Evolutionary conservation across 352 stramenopile genomes (phyloP).

Genomic region (Pythium myriotylum): DNA sequence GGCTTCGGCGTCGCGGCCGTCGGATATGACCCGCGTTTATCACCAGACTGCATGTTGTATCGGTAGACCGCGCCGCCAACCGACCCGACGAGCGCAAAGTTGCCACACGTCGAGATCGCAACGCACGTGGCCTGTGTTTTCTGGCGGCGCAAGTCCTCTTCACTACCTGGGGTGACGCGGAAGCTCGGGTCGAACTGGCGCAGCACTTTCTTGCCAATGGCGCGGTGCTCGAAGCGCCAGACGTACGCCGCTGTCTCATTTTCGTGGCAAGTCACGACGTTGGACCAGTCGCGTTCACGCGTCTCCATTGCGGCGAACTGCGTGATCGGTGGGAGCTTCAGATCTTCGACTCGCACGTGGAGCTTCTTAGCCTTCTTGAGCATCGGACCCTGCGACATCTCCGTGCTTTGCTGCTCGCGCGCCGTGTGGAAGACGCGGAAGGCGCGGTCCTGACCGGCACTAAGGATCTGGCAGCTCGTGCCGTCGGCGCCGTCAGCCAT

Average conservation of each 20-base stretch:
- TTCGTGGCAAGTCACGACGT: slow-evolving; percentile 95
- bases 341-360: slow-evolving; percentile 76
- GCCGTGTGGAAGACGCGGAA: slow-evolving; percentile 93
- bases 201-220: slow-evolving; percentile 94
- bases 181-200: slow-evolving; percentile 83
- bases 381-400: slow-evolving; percentile 91
- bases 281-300: slow-evolving; percentile 89
- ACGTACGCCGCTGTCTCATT: slow-evolving; percentile 94
- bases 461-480: slow-evolving; percentile 89
- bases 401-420: slow-evolving; percentile 86
- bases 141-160: slow-evolving; percentile 63
- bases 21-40: slow-evolving; percentile 90
- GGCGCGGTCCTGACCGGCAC: slow-evolving; percentile 85
- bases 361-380: slow-evolving; percentile 92
- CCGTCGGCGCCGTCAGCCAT: slow-evolving; percentile 86
- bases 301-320: slow-evolving; percentile 92
- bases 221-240: slow-evolving; percentile 92
- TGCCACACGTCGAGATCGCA: slow-evolving; percentile 91
- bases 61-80: slow-evolving; percentile 91
- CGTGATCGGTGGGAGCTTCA: slow-evolving; percentile 92
- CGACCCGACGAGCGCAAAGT: slow-evolving; percentile 94
- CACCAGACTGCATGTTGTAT: slow-evolving; percentile 96
- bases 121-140: slow-evolving; percentile 73
- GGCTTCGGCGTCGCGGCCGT: slow-evolving; percentile 69
- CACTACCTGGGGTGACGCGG: slow-evolving; percentile 55